Base-by-base conservation (phyloP, 257 asterid species). In the Fraxinus anomala region DNA sequence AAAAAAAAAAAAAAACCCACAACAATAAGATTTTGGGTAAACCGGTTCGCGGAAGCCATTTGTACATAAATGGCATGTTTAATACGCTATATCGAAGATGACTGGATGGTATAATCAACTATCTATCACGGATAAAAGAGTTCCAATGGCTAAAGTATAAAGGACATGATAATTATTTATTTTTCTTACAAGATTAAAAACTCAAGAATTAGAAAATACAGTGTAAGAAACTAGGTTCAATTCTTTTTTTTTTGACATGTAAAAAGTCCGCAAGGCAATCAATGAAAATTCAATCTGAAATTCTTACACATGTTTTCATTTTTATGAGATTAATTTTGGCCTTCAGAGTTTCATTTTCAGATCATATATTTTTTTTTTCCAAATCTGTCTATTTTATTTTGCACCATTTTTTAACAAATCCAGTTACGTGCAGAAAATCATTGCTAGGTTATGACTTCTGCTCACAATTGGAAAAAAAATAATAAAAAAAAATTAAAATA, bases 21-120 rank as follows among this genome's bases (percentile, higher is more conserved):
- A 9, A 76, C 85, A 80, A 85, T 82, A 88, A 83, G 84, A 87
- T 77, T 85, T 83, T 86, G 76, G 83, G 80, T 28, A 34, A 33
- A 59, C 26, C 73, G 61, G 67, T 66, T 75, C 74, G 70, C 19
- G 68, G 63, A 77, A 83, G 75, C 44, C 65, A 83, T 76, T 5
- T 82, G 86, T 82, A 80, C 83, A 85, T 85, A 47, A 24, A 26
- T 7, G 36, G 19, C 69, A 63, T 2, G 8, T 63, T 26, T 63
- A 21, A 47, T 47, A 42, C 19, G 1, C 4, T 12, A 12, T 42
- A 47, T 14, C 6, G 19, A 3, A 13, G n/a, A 44, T 47, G 6
- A 47, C 7, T 47, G 56, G 5, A 42, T 42, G 51, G 4, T 11
- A 42, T 42, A 42, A 42, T 13, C 14, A 4, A 42, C 51, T 12